Evolutionary conservation across 306 rosid species (phyloP), one percentile per base, ranked within the genome.

Genomic region (Acacia crassicarpa): DNA sequence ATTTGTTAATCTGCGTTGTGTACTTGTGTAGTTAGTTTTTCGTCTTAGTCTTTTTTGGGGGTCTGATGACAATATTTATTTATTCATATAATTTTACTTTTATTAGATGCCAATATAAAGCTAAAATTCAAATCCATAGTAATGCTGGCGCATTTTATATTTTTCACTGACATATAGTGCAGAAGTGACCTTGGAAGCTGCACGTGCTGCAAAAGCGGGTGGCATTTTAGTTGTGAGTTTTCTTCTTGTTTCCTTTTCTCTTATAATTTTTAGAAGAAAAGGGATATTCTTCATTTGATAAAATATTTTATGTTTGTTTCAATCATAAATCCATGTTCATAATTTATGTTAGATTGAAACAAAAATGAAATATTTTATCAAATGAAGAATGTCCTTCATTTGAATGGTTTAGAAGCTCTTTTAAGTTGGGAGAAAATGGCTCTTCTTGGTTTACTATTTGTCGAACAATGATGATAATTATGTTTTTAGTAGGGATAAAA

Each of bases 151-250:
- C 49, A 83, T 79, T 75, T 74, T 75, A 5, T 65, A 9, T 68
- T 87, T 79, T 61, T 44, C 67, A 58, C 71, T 68, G 49, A 4
- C 65, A 43, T 82, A 67, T 80, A 94, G 98, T 74, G 93, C 97
- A 81, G 93, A 92, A 85, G 87, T 89, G 84, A 97, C 97, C 44
- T 80, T 88, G 83, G 87, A 90, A 88, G 94, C 97, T 82, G 95
- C 97, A 38, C 83, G 80, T 77, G 94, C 92, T 90, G 97, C 97
- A 56, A 89, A 92, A 70, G 81, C 75, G 14, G 97, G 97, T 9
- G 98, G 98, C 67, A 71, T 93, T 75, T 89, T 94, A 76, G 94
- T 88, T 72, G 98, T 94, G 89, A 91, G 98, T 88, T 67, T 40
- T 72, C 71, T 77, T 67, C 45, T 56, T 30, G 38, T 73, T 77